Conservation (phyloP, 768 basidiomycete species). For the Leccinum pellstonianum region DNA sequence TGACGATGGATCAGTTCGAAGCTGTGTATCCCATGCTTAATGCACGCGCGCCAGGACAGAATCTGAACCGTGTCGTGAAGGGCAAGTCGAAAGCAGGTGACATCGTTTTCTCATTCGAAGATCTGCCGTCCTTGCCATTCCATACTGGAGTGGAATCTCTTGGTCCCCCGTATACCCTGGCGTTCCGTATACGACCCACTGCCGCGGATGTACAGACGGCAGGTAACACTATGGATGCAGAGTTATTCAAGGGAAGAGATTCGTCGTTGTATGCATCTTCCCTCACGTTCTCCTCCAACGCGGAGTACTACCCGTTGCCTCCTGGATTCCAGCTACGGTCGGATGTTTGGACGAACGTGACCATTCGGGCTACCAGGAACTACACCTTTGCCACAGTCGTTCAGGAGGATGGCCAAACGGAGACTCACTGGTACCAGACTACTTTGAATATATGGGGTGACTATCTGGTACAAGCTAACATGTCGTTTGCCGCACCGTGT, state of each 20-base stretch:
- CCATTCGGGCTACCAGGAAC: conserved; percentile 37
- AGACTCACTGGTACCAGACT: conserved; percentile 36
- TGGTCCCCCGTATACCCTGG: conserved; percentile 44
- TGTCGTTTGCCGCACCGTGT: conserved; percentile 45
- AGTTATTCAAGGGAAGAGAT: conserved; percentile 37
- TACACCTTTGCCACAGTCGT: conserved; percentile 35
- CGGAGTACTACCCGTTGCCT: conserved; percentile 36
- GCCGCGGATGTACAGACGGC: conserved; percentile 13
- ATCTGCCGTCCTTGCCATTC: conserved; percentile 20
- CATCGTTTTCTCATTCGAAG: conserved; percentile 31
- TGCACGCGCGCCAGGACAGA: conserved; percentile 42
- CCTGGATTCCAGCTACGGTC: conserved; percentile 28
- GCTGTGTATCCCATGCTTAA: conserved; percentile 37
- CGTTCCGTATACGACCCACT: conserved; percentile 38
- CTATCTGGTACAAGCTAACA: conserved; percentile 38
- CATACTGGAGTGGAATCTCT: conserved; percentile 37
- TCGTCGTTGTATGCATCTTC: conserved; percentile 37
- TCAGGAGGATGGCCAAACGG: conserved; percentile 12
- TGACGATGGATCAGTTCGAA: conserved; percentile 38
- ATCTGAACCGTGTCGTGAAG: conserved; percentile 40
- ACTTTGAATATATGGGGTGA: conserved; percentile 41
- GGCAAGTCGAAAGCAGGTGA: conserved; percentile 21
- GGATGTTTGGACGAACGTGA: conserved; percentile 34
- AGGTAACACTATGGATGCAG: conserved; percentile 15
- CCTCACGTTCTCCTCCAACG: conserved; percentile 40